Base-by-base conservation (phyloP, 2,329 filamentous ascomycete genomes). In the Epichloe glyceriae region DNA sequence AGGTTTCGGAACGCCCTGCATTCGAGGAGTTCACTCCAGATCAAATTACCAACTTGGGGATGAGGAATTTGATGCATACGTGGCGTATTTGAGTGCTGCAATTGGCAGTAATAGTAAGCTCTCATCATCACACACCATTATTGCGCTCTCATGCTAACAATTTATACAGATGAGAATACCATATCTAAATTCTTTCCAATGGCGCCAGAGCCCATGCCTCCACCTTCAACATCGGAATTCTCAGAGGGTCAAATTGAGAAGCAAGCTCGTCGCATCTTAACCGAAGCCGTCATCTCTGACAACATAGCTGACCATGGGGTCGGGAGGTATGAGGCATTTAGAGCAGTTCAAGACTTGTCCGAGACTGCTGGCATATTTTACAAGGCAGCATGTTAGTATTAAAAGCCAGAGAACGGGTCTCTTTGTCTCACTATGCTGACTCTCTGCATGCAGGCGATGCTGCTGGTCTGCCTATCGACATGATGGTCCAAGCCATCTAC, bases 11-110 rank as follows among this genome's bases (percentile, higher is more conserved):
- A 22, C 54, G 56, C 4, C 52, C 52, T 7, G 50, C 74, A 57
- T 73, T 80, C 60, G 66, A 79, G 10, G 62, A 70, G n/a, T 63
- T 85, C 20, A 76, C 72, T 5, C 82, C 86, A 50, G 67, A 70
- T 4, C 77, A 88, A 57, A 75, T 87, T 8, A 73, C 82, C 40
- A 63, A 69, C 1, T 82, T 90, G 78, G 72, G 3, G 67, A 73
- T 5, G 67, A 73, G 20, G 75, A 85, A 50, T 66, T 88, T 41
- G 80, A 87, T 57, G 71, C 78, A 33, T 89, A 88, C 60, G 74
- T 88, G 64, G 74, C 61, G 30, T 60, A 67, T 17, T 53, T 71
- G 12, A 53, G 62, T 14, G 62, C 63, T 19, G 58, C 64, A 2
- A 55, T 64, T 38, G 65, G 68, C 38, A 58, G 57, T 34, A 64